phyloP scores from a whole-genome alignment of 805 yeast species.

The Pichia membranifaciens region DNA sequence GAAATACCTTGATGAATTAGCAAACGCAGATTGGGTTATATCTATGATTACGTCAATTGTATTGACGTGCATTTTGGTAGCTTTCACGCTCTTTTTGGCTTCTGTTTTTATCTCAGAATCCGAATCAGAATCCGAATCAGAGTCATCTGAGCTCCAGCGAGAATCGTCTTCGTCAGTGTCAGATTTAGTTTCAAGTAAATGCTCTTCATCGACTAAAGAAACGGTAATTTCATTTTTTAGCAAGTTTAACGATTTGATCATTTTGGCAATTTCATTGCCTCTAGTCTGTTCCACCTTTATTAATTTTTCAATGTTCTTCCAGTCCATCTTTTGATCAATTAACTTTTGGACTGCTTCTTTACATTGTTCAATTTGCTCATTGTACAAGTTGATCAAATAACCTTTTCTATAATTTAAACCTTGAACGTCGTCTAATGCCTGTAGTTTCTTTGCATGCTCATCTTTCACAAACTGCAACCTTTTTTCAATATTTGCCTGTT shows the following conservation, averaged over 20 bases:
- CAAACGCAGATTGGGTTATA: constrained; percentile 68
- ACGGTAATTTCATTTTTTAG: constrained; percentile 61
- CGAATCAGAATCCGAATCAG: constrained; percentile 32
- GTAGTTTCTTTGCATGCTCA: constrained; percentile 68
- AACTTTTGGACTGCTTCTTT: constrained; percentile 59
- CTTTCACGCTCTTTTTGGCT: constrained; percentile 5
- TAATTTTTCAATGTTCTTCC: constrained; percentile 80
- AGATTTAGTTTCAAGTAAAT: constrained; percentile 28
- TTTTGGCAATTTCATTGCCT: constrained; percentile 57
- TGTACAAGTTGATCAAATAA: constrained; percentile 60
- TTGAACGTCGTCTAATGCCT: constrained; percentile 58
- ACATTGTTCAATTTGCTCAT: constrained; percentile 68
- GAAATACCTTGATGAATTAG: constrained; percentile 81
- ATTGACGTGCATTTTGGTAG: constrained; percentile 13
- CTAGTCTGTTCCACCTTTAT: constrained; percentile 63
- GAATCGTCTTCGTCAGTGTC: constrained; percentile 19
- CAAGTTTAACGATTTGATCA: constrained; percentile 66
- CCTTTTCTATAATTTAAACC: constrained; percentile 63
- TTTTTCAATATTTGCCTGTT: constrained; percentile 67
- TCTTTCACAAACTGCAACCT: constrained; percentile 67
- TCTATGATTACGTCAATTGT: constrained; percentile 57
- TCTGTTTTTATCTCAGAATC: constrained; percentile 9
- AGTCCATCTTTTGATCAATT: constrained; percentile 83
- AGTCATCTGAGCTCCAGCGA: constrained; percentile 23
- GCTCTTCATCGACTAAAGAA: constrained; percentile 42